Percentiles rank a stretch among this genome's conserved stretches.
phyloP scores from a whole-genome alignment of 331 rosid species.

The Pyrus hybrid region DNA sequence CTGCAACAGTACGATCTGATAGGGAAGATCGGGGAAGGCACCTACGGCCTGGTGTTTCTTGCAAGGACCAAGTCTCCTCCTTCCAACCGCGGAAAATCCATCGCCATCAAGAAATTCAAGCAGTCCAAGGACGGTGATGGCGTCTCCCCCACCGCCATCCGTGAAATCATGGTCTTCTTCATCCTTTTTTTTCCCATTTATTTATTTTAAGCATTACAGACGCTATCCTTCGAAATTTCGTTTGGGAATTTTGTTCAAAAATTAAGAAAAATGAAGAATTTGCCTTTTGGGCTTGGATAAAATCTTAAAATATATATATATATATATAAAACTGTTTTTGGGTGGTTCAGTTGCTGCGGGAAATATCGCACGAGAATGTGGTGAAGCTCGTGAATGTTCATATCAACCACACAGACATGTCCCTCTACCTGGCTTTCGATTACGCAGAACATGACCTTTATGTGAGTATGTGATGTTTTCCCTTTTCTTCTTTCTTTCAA shows the following conservation, averaged over 20 bases:
- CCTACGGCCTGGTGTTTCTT: constrained; percentile 88
- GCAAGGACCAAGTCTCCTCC: constrained; percentile 62
- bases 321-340: background rate
- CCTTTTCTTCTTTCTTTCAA: background rate
- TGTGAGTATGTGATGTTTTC: constrained; percentile 37
- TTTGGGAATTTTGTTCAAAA: background rate
- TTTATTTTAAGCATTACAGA: background rate
- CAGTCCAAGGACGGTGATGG: constrained; percentile 96
- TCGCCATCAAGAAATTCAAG: constrained; percentile 91
- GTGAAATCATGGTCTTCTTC: constrained; percentile 75
- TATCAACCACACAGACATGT: constrained; percentile 91
- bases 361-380: constrained; percentile 86
- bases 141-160: constrained; percentile 96
- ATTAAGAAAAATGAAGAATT: background rate
- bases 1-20: constrained; percentile 91
- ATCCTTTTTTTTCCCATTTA: background rate
- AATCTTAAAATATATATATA: no score
- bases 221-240: background rate
- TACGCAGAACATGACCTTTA: constrained; percentile 96
- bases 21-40: constrained; percentile 93
- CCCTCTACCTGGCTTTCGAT: constrained; percentile 91
- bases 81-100: constrained; percentile 78
- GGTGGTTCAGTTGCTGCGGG: constrained; percentile 73
- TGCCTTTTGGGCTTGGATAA: no score
- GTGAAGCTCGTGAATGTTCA: constrained; percentile 96